Conservation (phyloP, 2,329 filamentous ascomycete species). For the Talaromyces pinophilus region DNA sequence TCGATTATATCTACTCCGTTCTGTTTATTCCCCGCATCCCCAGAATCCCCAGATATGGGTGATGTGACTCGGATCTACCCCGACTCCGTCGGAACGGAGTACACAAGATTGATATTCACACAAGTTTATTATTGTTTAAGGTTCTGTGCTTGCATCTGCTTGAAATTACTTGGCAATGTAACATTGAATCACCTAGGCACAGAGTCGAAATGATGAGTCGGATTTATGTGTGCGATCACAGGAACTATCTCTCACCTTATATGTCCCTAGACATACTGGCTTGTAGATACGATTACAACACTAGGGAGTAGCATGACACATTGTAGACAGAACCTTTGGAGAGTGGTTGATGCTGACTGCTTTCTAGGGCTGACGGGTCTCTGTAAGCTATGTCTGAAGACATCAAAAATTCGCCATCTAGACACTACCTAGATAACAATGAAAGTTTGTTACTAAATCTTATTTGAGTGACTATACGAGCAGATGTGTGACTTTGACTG, state of each 20-base stretch:
- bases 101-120: not conserved
- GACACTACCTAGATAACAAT: no score
- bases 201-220: not conserved
- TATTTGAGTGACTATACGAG: no score
- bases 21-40: not conserved
- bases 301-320: not conserved
- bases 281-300: not conserved
- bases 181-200: no score
- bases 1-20: not conserved
- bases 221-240: not conserved
- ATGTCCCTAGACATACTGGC: not conserved
- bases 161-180: not conserved
- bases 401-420: no score
- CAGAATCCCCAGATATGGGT: not conserved
- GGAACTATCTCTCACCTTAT: not conserved
- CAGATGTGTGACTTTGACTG: no score
- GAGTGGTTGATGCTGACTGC: no score
- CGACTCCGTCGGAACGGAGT: slow-evolving; percentile 3
- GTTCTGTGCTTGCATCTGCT: not conserved
- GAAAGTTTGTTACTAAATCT: no score
- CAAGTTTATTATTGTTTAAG: not conserved
- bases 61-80: not conserved
- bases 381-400: no score
- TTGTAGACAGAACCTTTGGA: not conserved
- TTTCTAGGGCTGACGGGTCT: no score